phyloP scores from a whole-genome alignment of 768 basidiomycete species.

The Leucocoprinus sp. region DNA sequence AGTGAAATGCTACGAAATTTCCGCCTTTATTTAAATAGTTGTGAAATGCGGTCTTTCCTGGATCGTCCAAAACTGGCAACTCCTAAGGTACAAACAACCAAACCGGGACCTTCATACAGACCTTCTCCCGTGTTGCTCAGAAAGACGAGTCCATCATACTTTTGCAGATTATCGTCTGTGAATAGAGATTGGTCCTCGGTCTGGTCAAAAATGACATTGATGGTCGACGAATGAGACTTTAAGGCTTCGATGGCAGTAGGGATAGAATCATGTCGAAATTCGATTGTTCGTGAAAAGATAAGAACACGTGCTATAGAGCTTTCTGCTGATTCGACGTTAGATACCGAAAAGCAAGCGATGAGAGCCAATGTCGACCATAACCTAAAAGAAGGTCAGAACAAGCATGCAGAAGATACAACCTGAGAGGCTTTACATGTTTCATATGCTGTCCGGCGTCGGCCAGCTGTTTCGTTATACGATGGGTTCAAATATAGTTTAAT shows the following conservation, averaged over 20 bases:
- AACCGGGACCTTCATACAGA: conserved; percentile 19
- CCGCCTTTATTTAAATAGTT: conserved; percentile 61
- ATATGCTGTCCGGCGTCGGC: background rate
- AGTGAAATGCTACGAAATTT: conserved; percentile 63
- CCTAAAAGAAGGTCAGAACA: background rate
- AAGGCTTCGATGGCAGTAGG: conserved; percentile 59
- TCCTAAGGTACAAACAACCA: background rate
- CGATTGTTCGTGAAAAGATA: conserved; percentile 53
- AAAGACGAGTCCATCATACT: conserved; percentile 64
- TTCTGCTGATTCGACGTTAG: conserved; percentile 10
- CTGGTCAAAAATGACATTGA: conserved; percentile 49
- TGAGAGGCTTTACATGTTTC: background rate
- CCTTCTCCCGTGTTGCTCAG: conserved; percentile 64
- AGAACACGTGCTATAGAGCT: conserved; percentile 32
- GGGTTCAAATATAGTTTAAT: too few relatives aligned
- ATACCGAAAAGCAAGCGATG: conserved; percentile 5
- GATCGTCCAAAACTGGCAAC: conserved; percentile 45
- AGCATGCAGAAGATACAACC: background rate
- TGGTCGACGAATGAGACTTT: conserved; percentile 32
- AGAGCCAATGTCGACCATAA: conserved; percentile 4
- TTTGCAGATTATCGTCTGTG: conserved; percentile 41
- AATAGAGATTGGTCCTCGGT: conserved; percentile 57
- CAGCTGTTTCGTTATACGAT: too few relatives aligned
- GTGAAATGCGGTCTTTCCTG: conserved; percentile 54
- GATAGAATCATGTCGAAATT: conserved; percentile 69